Conservation (phyloP, 2,329 filamentous ascomycete genomes). For the Microcera coccophila region DNA sequence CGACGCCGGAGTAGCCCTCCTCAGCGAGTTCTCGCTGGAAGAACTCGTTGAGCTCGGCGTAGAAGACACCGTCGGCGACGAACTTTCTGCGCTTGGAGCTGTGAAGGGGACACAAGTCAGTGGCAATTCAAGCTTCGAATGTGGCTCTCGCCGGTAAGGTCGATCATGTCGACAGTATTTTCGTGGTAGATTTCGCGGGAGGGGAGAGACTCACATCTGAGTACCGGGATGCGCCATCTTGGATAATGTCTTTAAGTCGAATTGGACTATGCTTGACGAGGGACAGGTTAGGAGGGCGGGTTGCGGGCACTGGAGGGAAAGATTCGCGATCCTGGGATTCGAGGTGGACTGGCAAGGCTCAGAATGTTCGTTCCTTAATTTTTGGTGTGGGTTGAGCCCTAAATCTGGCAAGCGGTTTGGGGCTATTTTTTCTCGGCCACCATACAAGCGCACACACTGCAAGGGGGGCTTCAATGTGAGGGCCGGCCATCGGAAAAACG, state of each 20-base stretch:
- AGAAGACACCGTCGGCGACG: constrained; percentile 99
- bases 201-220: constrained; percentile 55
- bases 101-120: constrained; percentile 23
- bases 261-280: constrained; percentile 31
- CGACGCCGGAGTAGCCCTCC: constrained; percentile 99
- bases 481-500: constrained; percentile 4
- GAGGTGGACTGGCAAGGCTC: constrained; percentile 26
- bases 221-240: constrained; percentile 59
- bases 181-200: constrained; percentile 1
- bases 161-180: constrained; percentile 1
- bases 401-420: constrained; percentile 19
- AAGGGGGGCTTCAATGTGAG: constrained; percentile 1
- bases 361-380: constrained; percentile 24
- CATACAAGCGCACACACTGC: constrained; percentile 7
- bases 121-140: constrained; percentile 6
- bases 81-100: constrained; percentile 94
- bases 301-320: constrained; percentile 22
- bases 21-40: constrained; percentile 99
- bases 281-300: constrained; percentile 32
- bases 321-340: constrained; percentile 29
- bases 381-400: constrained; percentile 35
- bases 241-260: constrained; percentile 27
- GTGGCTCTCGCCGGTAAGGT: neutral
- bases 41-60: constrained; percentile 99
- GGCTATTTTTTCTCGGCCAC: neutral